Evolutionary conservation across 345 rosid genomes (phyloP), one percentile per base, ranked within the genome.

Genomic region (Eucalyptus sp.): DNA sequence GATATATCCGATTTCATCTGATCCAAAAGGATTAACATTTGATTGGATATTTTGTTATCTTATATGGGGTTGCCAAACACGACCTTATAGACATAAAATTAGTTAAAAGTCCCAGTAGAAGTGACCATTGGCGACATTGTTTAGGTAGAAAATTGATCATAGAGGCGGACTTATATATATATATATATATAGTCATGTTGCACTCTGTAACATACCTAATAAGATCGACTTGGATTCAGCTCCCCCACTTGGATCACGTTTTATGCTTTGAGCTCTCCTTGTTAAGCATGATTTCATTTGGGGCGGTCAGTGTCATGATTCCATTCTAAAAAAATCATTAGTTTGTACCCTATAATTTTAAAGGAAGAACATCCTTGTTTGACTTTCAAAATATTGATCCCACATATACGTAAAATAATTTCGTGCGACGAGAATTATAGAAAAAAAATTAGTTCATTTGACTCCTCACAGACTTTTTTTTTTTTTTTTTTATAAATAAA

Each of bases 1-100:
- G 31, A 13, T 60, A 60, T 27, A 54, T 22, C 13, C 1, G 1
- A 2, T 13, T 56, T 56, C 10, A 56, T 24, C 13, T 24, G 0
- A 29, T 62, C 33, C 1, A 0, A 29, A 62, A 31, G 8, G 3
- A 4, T 10, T 56, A 56, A 56, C 62, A 56, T 56, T 24, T 25
- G 29, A 56, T 56, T 22, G 3, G 13, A 56, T 56, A 56, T 56
- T 24, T 22, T 56, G 27, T 56, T 56, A 56, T 24, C 27, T 56
- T 56, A 56, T 52, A 8, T 52, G 58, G 62, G 27, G 31, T 62
- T 13, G 68, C 68, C 7, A 62, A 62, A 62, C 33, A 64, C 6
- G 24, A 56, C 62, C 29, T 56, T 56, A 56, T 66, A 22, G 43
- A 31, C 79, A 31, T 8, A 31, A 66, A 31, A 31, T 8, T 66